phyloP scores from a whole-genome alignment of 1,139 yeast species.

The Protomyces gravidus region DNA sequence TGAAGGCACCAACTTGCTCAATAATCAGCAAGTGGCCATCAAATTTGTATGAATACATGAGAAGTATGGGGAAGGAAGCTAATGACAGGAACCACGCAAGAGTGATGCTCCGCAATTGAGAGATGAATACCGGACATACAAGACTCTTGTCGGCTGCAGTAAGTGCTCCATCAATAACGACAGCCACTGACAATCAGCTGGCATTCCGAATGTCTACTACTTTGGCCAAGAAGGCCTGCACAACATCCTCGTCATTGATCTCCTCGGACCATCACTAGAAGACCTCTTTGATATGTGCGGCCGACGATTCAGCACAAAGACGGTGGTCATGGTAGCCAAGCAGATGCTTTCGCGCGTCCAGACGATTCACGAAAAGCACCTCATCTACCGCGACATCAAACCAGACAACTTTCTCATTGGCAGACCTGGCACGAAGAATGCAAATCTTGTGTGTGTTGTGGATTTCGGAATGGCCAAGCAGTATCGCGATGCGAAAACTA shows the following conservation, averaged over 20 bases:
- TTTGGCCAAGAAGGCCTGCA: conserved; percentile 98
- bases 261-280: conserved; percentile 91
- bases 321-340: conserved; percentile 83
- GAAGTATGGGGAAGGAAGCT: neutral
- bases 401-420: conserved; percentile 93
- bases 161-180: conserved; percentile 1
- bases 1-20: conserved; percentile 85
- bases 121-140: conserved; percentile 91
- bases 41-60: conserved; percentile 45
- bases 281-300: conserved; percentile 99
- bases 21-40: conserved; percentile 70
- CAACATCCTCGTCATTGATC: conserved; percentile 85
- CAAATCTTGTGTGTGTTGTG: conserved; percentile 52
- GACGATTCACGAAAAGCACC: conserved; percentile 80
- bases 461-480: conserved; percentile 97
- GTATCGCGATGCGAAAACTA: conserved; percentile 89
- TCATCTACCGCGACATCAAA: conserved; percentile 89
- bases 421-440: conserved; percentile 50
- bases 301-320: conserved; percentile 76
- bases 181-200: conserved; percentile 44
- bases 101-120: conserved; percentile 97
- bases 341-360: conserved; percentile 88
- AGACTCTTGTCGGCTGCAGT: conserved; percentile 66
- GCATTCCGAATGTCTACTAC: conserved; percentile 91
- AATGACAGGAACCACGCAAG: conserved; percentile 80